phyloP scores from a whole-genome alignment of 345 rosid species.

The Conringia planisiliqua region DNA sequence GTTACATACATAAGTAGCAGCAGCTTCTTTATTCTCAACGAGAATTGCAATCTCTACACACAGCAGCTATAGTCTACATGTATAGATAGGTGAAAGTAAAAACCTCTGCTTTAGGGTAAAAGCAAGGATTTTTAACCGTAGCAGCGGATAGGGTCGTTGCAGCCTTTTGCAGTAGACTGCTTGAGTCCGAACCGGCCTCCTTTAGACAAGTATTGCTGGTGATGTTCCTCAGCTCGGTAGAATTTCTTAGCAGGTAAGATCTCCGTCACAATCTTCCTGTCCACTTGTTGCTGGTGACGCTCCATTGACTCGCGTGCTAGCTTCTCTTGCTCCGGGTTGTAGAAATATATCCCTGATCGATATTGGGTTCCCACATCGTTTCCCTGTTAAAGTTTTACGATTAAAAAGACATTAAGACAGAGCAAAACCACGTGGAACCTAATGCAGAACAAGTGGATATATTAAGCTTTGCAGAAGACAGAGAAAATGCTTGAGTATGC shows the following conservation, averaged over 20 bases:
- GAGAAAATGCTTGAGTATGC: too few species aligned
- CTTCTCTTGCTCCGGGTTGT: constrained; percentile 77
- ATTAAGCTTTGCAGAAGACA: not conserved
- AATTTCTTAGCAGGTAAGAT: constrained; percentile 85
- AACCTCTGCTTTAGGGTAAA: not conserved
- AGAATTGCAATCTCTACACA: constrained; percentile 2
- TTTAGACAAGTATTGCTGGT: constrained; percentile 89
- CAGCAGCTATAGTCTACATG: not conserved
- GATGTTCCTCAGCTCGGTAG: constrained; percentile 84
- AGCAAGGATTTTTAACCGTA: constrained; percentile 51
- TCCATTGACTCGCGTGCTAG: constrained; percentile 66
- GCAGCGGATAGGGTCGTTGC: constrained; percentile 90
- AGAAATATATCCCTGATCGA: constrained; percentile 78
- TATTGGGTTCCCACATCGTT: constrained; percentile 90
- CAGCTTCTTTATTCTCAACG: not conserved
- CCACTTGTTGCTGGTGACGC: constrained; percentile 51
- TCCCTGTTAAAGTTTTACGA: constrained; percentile 46
- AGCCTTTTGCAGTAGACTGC: constrained; percentile 77
- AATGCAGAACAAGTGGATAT: not conserved
- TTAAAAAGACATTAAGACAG: not conserved
- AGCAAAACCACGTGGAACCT: not conserved
- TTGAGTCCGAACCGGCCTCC: constrained; percentile 84
- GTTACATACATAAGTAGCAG: not conserved
- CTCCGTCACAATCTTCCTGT: constrained; percentile 76
- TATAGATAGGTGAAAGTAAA: constrained; percentile 3